Base-by-base conservation (phyloP, 83 land plant species). In the Picea engelmannii region DNA sequence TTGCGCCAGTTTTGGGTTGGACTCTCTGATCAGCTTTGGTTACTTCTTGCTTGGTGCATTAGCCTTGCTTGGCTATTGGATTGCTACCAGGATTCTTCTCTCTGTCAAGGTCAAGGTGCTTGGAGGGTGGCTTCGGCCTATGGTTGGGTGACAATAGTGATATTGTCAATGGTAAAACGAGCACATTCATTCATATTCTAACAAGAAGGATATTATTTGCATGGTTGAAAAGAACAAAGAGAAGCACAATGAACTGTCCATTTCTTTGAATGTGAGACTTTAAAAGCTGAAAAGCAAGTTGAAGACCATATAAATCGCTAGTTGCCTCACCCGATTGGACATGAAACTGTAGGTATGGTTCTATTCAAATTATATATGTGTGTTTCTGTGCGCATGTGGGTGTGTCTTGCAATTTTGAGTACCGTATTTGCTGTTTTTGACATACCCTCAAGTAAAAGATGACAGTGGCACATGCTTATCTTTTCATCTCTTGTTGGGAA, bases 231-330 rank as follows among this genome's bases (percentile, higher is more conserved):
- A 87, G 61, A 83, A 82, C 79, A 82, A 90, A 17, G 84, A 80
- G 23, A 91, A 89, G 80, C 82, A 85, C 25, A 80, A 91, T 59
- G 81, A 21, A 61, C 81, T 91, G 58, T 78, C 75, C 9, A 79
- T 95, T 76, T 87, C 88, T 61, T 95, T 81, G 93, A 90, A 66
- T 95, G 98, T 78, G 95, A 93, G 79, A 93, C 91, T 60, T 82
- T 95, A 85, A 95, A 95, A 82, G 87, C 96, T 76, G 98, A 93
- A 8, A 84, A 84, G 58, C 92, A 88, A 27, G 96, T 96, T 6
- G 96, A 93, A 85, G 92, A 95, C 2, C 96, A 93, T 61, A 78
- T 95, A 17, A 86, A 70, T 70, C 86, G 81, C 64, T 93, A 85
- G 80, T 84, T 93, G 91, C 98, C 98, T 17, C 89, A 95, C 59